These are phyloP conservation scores for Crucihimalaya himalaica DNA, from an alignment of 345 rosid genomes.

Conservation along the genomic window DNA sequence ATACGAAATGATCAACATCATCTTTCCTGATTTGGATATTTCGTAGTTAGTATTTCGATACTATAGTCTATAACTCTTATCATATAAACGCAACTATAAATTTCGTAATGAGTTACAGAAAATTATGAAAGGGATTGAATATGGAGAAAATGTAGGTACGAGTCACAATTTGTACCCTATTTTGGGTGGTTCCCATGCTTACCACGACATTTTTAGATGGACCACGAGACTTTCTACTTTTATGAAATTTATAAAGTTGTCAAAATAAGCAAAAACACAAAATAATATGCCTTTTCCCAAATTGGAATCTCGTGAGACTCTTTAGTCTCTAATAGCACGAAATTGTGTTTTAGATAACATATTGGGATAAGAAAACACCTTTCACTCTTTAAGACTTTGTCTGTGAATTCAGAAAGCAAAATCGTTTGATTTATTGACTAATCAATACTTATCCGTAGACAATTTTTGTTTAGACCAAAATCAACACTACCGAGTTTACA, in stretches of 20 bases:
- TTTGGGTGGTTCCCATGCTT: constrained; percentile 43
- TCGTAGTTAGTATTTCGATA: constrained; percentile 40
- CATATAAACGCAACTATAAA: constrained; percentile 23
- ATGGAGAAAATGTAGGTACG: constrained; percentile 33
- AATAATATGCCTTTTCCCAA: constrained; percentile 18
- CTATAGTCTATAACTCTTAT: constrained; percentile 32
- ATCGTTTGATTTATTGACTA: constrained; percentile 9
- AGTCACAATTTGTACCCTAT: constrained; percentile 38
- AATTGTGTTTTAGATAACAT: constrained; percentile 5
- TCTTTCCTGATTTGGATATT: constrained; percentile 42
- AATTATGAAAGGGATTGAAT: constrained; percentile 36
- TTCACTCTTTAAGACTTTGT: constrained; percentile 25
- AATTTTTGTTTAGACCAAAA: neutral
- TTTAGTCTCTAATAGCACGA: constrained; percentile 31
- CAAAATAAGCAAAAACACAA: constrained; percentile 37
- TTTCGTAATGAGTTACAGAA: constrained; percentile 22
- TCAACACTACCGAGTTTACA: neutral
- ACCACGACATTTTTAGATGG: constrained; percentile 41
- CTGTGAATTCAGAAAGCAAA: neutral
- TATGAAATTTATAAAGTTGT: constrained; percentile 40
- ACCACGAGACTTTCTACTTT: constrained; percentile 34
- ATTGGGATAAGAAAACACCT: constrained; percentile 20
- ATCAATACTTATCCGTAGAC: neutral
- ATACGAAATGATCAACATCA: constrained; percentile 40
- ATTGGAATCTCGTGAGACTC: constrained; percentile 39